Evolutionary conservation across 2,329 filamentous ascomycete species (phyloP), one percentile per base, ranked within the genome.

Genomic region (Ophiocordyceps camponoti-leonardi): DNA sequence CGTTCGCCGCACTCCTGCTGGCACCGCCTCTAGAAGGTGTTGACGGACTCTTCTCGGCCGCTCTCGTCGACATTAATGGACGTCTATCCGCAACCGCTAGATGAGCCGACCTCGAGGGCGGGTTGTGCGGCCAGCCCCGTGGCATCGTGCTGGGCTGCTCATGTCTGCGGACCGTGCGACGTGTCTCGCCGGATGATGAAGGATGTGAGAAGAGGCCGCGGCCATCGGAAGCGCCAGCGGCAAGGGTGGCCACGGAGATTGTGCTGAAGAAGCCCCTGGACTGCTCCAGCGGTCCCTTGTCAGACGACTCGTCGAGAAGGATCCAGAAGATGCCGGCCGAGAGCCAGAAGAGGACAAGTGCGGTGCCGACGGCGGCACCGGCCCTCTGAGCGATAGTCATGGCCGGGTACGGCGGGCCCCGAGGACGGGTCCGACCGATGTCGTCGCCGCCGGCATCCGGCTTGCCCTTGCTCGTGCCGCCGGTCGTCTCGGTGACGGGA

Each of bases 321-420:
- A 75, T 61, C 60, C 69, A 74, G 6, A 62, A 41, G 7, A 69
- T 54, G n/a, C 75, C 75, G 1, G 67, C 67, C 22, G 80, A 49
- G 37, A 83, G 63, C 7, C 67, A 61, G 6, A 69, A 54, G 1
- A 85, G 57, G 3, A 81, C 58, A 6, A 79, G 43, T 1, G 75
- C 59, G 1, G 83, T 88, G 44, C 69, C 51, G 48, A 86, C 72
- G 12, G 74, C 74, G 35, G 83, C 83, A 12, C 82, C 85, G 7
- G 75, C 81, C 49, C 67, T 75, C 55, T 88, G 83, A 8, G 69
- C 77, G 1, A 67, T 68, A 3, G 73, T 75, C 19, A 66, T 57
- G 23, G 53, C 51, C 19, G 48, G 48, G 43, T 54, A 59, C 39
- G 48, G 50, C 28, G 45, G 54, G 13, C 55, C 52, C 14, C 42